Conservation (phyloP, 2,329 filamentous ascomycete genomes). For the Acephala macrosclerotiorum region DNA sequence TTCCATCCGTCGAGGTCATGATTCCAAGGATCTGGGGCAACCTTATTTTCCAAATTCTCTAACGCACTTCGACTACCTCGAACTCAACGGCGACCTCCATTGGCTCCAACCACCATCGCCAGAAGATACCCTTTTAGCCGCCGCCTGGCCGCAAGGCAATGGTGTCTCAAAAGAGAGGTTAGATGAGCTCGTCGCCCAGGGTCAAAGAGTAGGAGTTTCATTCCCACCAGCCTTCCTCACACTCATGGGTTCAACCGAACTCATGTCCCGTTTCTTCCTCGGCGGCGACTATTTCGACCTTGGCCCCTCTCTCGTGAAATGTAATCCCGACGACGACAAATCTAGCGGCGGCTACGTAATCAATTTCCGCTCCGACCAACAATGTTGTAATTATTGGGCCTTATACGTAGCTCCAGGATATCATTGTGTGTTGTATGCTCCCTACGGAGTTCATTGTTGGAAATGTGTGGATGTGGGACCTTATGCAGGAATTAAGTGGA, state of each 20-base stretch:
- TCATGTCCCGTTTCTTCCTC: background rate
- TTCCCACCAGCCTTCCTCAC: background rate
- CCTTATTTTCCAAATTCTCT: too few species aligned
- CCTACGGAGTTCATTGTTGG: background rate
- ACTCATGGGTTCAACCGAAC: background rate
- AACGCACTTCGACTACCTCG: background rate
- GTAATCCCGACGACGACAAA: background rate
- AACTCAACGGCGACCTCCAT: constrained; percentile 4
- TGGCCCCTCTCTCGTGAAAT: background rate
- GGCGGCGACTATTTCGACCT: background rate
- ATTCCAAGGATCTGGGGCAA: background rate
- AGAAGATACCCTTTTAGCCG: background rate
- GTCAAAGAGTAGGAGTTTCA: background rate
- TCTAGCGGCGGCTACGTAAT: background rate
- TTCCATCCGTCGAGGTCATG: background rate
- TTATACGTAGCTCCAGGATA: background rate
- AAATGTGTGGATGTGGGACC: background rate
- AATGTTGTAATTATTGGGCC: background rate
- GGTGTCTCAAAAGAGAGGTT: background rate
- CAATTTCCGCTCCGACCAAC: background rate
- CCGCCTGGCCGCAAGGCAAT: background rate
- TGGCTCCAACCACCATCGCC: background rate
- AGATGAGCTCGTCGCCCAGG: background rate
- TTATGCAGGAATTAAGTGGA: background rate
- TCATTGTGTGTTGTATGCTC: constrained; percentile 2